Base-by-base conservation (phyloP, 352 stramenopile genomes). In the Phytophthora cryptogea region DNA sequence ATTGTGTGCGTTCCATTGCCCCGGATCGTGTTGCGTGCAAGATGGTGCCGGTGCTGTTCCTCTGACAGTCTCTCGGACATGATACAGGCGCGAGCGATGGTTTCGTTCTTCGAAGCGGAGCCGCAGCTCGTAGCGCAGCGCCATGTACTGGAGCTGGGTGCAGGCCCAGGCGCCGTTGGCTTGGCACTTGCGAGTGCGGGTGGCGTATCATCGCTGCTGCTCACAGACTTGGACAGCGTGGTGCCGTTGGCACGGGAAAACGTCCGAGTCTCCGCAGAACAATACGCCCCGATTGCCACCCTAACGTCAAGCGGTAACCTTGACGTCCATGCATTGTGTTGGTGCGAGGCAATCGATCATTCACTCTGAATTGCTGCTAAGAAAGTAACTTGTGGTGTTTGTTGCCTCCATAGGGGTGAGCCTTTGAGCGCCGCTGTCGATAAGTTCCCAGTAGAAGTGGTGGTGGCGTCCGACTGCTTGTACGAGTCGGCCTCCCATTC, bases 381-480 rank as follows among this genome's bases (percentile, higher is more conserved):
- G 3, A 20, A 16, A 9, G 35, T 53, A 20, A 62, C 14, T 9
- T 36, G 11, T 8, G 28, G 20, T 31, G 27, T 10, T 33, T 16
- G 6, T 47, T 59, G 16, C 13, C 33, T 27, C 30, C 20, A 14
- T 37, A 69, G 61, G 61, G 61, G 61, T 5, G 54, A 68, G 28
- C 44, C 43, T 45, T 51, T 64, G 23, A 31, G 49, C 6, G 33
- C 40, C 10, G 39, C 53, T 26, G 55, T 59, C 42, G 51, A 31
- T 28, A 14, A 23, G 37, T 43, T 44, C 14, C 28, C 20, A 16
- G 26, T 65, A 11, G 54, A 69, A 17, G 54, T 69, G 4, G 41
- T 72, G 3, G 40, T 68, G 17, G 45, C 72, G 46, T 89, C 83
- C 11, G 83, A 92, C 52, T 92, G 83, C 17, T 54, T 90, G 35